Evolutionary conservation across 2,329 filamentous ascomycete genomes (phyloP).

Genomic region (Gremmenia infestans): DNA sequence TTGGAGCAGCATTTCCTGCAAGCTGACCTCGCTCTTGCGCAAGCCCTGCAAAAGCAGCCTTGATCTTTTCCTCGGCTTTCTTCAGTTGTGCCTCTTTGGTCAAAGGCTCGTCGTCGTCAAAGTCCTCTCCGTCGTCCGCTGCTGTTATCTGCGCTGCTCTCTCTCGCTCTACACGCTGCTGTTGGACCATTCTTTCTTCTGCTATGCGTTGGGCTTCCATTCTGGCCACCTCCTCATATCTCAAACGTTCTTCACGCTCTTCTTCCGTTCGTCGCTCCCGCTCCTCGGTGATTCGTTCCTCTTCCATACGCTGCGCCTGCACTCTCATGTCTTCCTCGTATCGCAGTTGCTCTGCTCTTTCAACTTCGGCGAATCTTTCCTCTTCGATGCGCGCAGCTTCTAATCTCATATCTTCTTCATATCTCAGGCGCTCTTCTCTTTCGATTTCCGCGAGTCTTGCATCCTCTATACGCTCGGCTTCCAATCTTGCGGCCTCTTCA

Average conservation of each 20-base stretch:
- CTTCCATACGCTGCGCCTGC: too few species aligned
- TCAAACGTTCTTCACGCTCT: neutral
- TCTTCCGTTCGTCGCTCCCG: neutral
- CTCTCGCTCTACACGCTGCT: neutral
- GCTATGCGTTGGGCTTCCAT: neutral
- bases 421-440: neutral
- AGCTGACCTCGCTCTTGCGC: conserved; percentile 1
- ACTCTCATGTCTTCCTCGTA: neutral
- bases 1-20: neutral
- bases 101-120: neutral
- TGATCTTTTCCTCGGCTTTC: conserved; percentile 8
- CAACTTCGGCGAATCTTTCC: neutral
- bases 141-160: neutral
- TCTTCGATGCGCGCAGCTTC: neutral
- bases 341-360: neutral
- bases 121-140: conserved; percentile 2
- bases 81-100: conserved; percentile 1
- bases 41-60: conserved; percentile 5
- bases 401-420: neutral
- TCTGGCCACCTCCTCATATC: neutral
- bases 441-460: neutral
- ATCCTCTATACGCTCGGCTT: neutral
- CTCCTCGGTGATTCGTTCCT: too few species aligned
- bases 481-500: neutral
- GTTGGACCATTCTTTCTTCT: neutral